Evolutionary conservation across 2,329 filamentous ascomycete species (phyloP).

Genomic region (Didymella glomerata): DNA sequence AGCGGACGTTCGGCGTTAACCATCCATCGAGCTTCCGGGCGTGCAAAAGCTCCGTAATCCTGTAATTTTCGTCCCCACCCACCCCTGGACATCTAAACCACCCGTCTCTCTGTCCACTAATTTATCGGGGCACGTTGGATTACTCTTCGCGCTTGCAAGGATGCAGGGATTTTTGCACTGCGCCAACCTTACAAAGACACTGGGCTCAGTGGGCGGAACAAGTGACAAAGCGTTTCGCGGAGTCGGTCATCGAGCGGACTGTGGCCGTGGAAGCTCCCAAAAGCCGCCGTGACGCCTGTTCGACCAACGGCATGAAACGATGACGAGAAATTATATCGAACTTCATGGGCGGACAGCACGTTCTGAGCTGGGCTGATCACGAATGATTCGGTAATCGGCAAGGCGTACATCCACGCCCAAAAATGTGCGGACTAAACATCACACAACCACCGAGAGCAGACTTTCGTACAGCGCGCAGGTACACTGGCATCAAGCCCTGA

Average conservation of each 20-base stretch:
- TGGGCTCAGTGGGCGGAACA: constrained; percentile 38
- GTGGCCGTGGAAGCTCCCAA: constrained; percentile 30
- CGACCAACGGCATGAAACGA: constrained; percentile 28
- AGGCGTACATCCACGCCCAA: constrained; percentile 33
- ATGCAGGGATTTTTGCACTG: constrained; percentile 43
- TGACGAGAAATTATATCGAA: constrained; percentile 27
- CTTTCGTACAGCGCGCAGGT: constrained; percentile 15
- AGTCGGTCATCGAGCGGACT: constrained; percentile 44
- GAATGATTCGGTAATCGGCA: constrained; percentile 30
- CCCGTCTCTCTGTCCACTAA: constrained; percentile 42
- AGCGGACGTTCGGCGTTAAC: constrained; percentile 47
- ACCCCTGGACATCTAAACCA: constrained; percentile 36
- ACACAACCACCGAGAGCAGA: constrained; percentile 11
- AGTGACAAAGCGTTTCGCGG: constrained; percentile 47
- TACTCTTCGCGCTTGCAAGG: constrained; percentile 45
- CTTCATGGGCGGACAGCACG: constrained; percentile 6
- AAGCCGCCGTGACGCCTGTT: constrained; percentile 25
- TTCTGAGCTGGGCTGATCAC: constrained; percentile 3
- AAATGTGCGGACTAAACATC: constrained; percentile 32
- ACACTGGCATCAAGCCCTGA: constrained; percentile 9
- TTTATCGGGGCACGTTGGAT: constrained; percentile 47
- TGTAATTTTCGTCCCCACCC: constrained; percentile 43
- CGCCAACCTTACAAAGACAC: constrained; percentile 50
- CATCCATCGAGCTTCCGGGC: constrained; percentile 7
- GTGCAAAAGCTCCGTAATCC: constrained; percentile 16